Percentiles rank a stretch among this genome's conserved stretches.
These are phyloP conservation scores for Leccinum griseonigrum DNA, from an alignment of 1,284 basidiomycete species.

Conservation along the genomic window DNA sequence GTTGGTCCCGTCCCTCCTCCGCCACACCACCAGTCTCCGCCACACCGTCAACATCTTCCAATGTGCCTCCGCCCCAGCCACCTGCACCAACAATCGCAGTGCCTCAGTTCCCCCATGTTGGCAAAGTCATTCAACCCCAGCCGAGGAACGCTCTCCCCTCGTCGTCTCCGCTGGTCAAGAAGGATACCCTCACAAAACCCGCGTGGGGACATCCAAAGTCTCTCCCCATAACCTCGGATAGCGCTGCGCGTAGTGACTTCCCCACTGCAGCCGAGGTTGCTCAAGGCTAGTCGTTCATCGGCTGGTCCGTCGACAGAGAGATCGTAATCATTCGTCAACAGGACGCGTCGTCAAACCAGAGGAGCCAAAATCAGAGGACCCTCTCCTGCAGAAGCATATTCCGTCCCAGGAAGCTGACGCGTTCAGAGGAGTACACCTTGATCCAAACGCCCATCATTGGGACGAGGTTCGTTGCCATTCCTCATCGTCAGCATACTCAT, in stretches of 20 bases:
- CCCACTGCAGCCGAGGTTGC: constrained; percentile 93
- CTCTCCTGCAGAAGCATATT: constrained; percentile 46
- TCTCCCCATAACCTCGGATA: constrained; percentile 37
- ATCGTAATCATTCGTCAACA: constrained; percentile 16
- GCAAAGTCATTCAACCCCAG: constrained; percentile 71
- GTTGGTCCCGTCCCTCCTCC: constrained; percentile 78
- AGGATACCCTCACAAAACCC: constrained; percentile 46
- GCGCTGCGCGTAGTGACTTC: constrained; percentile 60
- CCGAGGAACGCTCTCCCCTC: constrained; percentile 42
- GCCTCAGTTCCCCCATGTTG: constrained; percentile 52
- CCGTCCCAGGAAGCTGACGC: constrained; percentile 79
- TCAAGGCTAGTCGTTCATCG: constrained; percentile 51
- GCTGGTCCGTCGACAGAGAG: background rate
- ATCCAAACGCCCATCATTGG: constrained; percentile 94
- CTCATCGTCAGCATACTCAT: background rate
- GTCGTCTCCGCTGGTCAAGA: constrained; percentile 38
- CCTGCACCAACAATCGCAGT: constrained; percentile 34
- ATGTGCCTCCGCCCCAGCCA: constrained; percentile 32
- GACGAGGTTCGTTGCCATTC: constrained; percentile 71
- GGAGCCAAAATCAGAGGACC: constrained; percentile 37
- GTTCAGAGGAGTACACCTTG: constrained; percentile 87
- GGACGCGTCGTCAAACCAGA: constrained; percentile 25
- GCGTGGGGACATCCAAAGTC: constrained; percentile 63
- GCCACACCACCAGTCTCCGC: constrained; percentile 51
- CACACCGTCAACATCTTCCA: constrained; percentile 42